These are phyloP conservation scores for Microbotryum violaceum DNA, from an alignment of 1,284 basidiomycete species.

Conservation along the genomic window DNA sequence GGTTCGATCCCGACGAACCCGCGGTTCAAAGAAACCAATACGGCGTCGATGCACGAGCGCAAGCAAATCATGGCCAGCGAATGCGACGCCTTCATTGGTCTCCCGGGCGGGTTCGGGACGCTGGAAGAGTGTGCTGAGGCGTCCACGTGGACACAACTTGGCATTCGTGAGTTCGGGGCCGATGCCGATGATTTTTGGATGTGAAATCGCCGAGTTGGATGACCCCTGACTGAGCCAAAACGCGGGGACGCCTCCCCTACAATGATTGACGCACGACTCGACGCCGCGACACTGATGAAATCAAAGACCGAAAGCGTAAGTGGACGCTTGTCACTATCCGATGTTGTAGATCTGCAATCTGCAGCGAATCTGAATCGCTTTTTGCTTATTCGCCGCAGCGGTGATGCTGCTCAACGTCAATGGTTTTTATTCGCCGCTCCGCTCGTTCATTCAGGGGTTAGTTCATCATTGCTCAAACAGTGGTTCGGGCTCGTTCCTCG, in stretches of 20 bases:
- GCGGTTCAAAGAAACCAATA: slow-evolving; percentile 32
- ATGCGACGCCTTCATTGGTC: slow-evolving; percentile 37
- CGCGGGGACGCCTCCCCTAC: too few species aligned
- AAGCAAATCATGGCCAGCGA: slow-evolving; percentile 36
- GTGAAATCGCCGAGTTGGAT: too few species aligned
- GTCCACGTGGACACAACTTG: slow-evolving; percentile 40
- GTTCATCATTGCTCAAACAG: background rate
- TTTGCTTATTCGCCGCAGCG: slow-evolving; percentile 8
- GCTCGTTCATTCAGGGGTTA: slow-evolving; percentile 33
- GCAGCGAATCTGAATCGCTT: background rate
- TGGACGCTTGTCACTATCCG: too few species aligned
- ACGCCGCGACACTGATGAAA: too few species aligned
- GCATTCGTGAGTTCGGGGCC: slow-evolving; percentile 31
- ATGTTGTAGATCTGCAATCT: too few species aligned
- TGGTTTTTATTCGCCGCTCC: slow-evolving; percentile 36
- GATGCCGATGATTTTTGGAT: background rate
- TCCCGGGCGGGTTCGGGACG: slow-evolving; percentile 40
- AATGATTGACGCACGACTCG: too few species aligned
- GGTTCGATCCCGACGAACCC: slow-evolving; percentile 3
- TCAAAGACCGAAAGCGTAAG: too few species aligned
- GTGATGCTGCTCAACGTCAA: slow-evolving; percentile 40
- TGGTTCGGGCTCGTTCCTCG: background rate
- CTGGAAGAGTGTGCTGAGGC: slow-evolving; percentile 40
- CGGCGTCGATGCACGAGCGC: slow-evolving; percentile 39
- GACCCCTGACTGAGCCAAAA: background rate